Evolutionary conservation across 495 filamentous ascomycete species (phyloP), one percentile per base, ranked within the genome.

Genomic region (Tetracladium marchalianum): DNA sequence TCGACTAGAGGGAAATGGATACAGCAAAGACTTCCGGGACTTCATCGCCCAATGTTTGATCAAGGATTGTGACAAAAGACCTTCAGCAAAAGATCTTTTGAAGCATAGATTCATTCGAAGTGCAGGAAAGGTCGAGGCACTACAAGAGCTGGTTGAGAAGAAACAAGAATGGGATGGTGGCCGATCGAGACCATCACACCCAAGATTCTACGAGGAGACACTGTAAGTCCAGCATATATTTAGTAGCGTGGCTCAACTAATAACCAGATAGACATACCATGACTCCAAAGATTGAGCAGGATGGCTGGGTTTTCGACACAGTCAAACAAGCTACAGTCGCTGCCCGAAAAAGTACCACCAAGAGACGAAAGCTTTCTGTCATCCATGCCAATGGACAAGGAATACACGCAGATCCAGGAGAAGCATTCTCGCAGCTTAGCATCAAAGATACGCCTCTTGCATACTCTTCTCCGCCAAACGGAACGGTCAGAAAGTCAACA

Each of bases 301-400:
- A 95, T 54, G 86, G 86, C 43, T 99, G 92, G 92, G 82, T 96
- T n/a, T 99, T 99, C 58, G 92, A 96, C 56, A 99, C 92, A 0
- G 78, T 99, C 54, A 90, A 85, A 60, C 82, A 77, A 18, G 63
- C 73, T 1, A 55, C 72, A 2, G 64, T 71, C 6, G 48, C 51
- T 10, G 55, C 50, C 37, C 62, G 58, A 19, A 59, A 54, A 41
- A 56, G 44, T 36, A 55, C 56, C 9, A 59, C 50, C 7, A 59
- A 59, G 47, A 37, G 56, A 44, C 41, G 56, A 32, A 59, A 59
- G 35, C 61, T 71, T 16, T 77, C 72, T 1, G 65, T 68, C 13
- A 68, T 69, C 11, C 67, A 66, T 48, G 53, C 66, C 45, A 64
- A 62, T 56, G 52, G 57, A 38, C 56, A 58, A 44, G 46, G 55